Evolutionary conservation across 225 moss, liverwort and hornwort genomes (phyloP), one percentile per base, ranked within the genome.

Genomic region (Anthoceros angustus): DNA sequence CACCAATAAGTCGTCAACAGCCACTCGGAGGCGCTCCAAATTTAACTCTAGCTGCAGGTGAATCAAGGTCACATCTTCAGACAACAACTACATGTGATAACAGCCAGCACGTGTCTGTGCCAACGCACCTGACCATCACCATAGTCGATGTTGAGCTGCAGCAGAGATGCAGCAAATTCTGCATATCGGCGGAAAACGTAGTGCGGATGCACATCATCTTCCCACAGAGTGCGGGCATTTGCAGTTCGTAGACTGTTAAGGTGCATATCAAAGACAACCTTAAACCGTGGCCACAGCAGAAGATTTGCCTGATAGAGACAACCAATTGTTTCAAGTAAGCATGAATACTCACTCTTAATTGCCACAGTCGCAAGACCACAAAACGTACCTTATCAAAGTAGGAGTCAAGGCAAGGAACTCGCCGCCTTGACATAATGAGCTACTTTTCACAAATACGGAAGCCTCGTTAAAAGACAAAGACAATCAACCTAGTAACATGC

Each of bases 241-340:
- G 92, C 92, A 61, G 87, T 80, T 63, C 92, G 86, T 64, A 98
- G 79, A 79, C 95, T 98, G 69, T 75, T 84, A 24, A 98, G 84
- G 78, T 98, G 95, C 95, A 98, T 92, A 71, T 98, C 95, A 41
- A 92, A 92, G 66, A 98, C 92, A 81, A 98, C 71, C 78, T 98
- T 98, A 77, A 98, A 98, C 73, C 95, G 91, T 66, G 95, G 95
- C 95, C 95, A 98, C 71, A 98, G 71, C 63, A 92, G 42, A 55
- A 98, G 85, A 55, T 83, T 92, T 72, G 91, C 82, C 95, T 98
- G 83, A 77, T 73, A 64, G 49, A 73, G 10, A 38, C 40, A 62
- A 70, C 12, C 66, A 72, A 40, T 15, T 21, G 60, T 16, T 41
- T 39, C 25, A 0, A 41, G 61, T 25, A 11, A 39, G 24, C 39